phyloP scores from a whole-genome alignment of 768 basidiomycete species.

The Asterophora parasitica region DNA sequence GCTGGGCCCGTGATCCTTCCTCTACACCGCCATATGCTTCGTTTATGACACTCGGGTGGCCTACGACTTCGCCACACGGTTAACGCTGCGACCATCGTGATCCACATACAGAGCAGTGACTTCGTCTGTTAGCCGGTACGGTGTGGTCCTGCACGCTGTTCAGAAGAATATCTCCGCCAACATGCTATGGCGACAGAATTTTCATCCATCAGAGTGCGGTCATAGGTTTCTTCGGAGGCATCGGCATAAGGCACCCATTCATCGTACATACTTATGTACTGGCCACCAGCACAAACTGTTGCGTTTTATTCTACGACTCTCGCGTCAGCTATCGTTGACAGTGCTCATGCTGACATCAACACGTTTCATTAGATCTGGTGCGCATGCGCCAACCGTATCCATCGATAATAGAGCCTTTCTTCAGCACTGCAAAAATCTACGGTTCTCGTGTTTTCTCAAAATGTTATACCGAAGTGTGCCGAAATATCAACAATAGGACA shows the following conservation, averaged over 20 bases:
- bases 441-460: neutral
- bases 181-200: neutral
- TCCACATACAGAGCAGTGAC: neutral
- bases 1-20: neutral
- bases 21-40: neutral
- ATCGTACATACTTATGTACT: no score
- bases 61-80: neutral
- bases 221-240: no score
- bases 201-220: no score
- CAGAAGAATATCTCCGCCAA: neutral
- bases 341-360: neutral
- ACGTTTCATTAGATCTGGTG: neutral
- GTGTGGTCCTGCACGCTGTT: neutral
- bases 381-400: neutral
- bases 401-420: conserved; percentile 1
- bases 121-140: neutral
- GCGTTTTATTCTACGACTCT: neutral
- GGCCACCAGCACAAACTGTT: no score
- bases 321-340: neutral
- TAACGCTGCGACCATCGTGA: neutral
- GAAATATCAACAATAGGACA: neutral
- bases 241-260: no score
- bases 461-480: neutral
- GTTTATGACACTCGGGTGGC: no score
- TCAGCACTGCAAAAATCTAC: neutral